Evolutionary conservation across 495 filamentous ascomycete species (phyloP).

Genomic region (Penicillium daleae): DNA sequence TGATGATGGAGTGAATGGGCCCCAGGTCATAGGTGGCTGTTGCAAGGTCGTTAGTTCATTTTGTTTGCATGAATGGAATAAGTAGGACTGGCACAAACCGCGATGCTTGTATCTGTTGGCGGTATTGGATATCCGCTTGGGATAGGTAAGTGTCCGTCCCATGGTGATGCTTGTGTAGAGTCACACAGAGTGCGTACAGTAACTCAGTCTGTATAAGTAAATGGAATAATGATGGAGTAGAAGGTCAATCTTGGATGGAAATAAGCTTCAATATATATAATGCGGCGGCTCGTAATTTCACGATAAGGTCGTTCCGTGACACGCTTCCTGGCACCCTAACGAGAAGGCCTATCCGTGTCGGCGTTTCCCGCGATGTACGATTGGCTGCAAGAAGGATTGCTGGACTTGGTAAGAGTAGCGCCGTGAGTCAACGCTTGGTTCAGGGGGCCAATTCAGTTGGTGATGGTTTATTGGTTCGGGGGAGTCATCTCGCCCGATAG

Average conservation of each 20-base stretch:
- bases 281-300: not conserved
- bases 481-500: slow-evolving; percentile 6
- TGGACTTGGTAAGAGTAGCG: slow-evolving; percentile 10
- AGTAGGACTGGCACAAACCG: slow-evolving; percentile 48
- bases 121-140: slow-evolving; percentile 67
- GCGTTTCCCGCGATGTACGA: slow-evolving; percentile 11
- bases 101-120: slow-evolving; percentile 71
- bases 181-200: too few species aligned
- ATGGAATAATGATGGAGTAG: not conserved
- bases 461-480: not conserved
- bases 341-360: slow-evolving; percentile 29
- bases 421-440: slow-evolving; percentile 8
- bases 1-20: slow-evolving; percentile 81
- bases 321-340: slow-evolving; percentile 14
- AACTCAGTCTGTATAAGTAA: not conserved
- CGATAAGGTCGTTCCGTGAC: slow-evolving; percentile 7
- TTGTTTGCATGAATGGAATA: too few species aligned
- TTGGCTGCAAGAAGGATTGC: slow-evolving; percentile 4
- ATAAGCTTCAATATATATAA: slow-evolving; percentile 13
- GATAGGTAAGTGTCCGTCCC: slow-evolving; percentile 65
- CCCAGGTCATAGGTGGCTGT: slow-evolving; percentile 74
- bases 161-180: slow-evolving; percentile 29
- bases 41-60: slow-evolving; percentile 14
- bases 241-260: not conserved
- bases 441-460: not conserved